These are phyloP conservation scores for Corylus americana DNA, from an alignment of 306 rosid genomes.

Conservation along the genomic window DNA sequence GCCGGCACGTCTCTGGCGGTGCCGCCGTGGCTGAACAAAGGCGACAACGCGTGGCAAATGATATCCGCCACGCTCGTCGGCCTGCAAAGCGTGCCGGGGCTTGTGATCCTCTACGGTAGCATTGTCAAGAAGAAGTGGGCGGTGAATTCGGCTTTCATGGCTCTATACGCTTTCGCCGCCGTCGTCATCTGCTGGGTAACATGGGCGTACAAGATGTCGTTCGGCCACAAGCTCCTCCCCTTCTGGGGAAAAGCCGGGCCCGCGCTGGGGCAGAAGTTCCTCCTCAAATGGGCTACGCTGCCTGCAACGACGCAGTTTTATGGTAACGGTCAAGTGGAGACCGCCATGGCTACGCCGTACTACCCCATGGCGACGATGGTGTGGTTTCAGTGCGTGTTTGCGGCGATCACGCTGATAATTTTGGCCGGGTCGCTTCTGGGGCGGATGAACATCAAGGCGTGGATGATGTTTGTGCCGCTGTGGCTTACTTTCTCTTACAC, in stretches of 20 bases:
- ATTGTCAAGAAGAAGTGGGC: constrained; percentile 70
- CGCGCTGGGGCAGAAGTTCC: constrained; percentile 43
- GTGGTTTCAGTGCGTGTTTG: constrained; percentile 61
- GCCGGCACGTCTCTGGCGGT: constrained; percentile 33
- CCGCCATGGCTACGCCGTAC: constrained; percentile 24
- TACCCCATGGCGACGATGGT: constrained; percentile 61
- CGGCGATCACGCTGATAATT: constrained; percentile 37
- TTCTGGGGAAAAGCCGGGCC: constrained; percentile 57
- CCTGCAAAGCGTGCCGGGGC: constrained; percentile 63
- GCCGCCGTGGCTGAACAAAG: constrained; percentile 66
- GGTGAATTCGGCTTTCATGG: constrained; percentile 56
- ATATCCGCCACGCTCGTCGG: constrained; percentile 56
- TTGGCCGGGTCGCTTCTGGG: constrained; percentile 52
- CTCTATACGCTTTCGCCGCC: constrained; percentile 49
- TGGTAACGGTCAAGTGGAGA: background rate
- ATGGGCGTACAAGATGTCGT: constrained; percentile 59
- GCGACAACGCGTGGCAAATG: constrained; percentile 77
- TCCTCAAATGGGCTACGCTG: constrained; percentile 18
- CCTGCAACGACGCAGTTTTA: constrained; percentile 26
- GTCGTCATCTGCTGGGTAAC: constrained; percentile 47
- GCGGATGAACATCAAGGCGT: constrained; percentile 52
- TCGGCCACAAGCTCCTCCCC: constrained; percentile 44
- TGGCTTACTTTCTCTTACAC: constrained; percentile 60
- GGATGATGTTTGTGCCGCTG: constrained; percentile 63
- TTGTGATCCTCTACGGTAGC: constrained; percentile 62